Conservation (phyloP, 2,329 filamentous ascomycete species). For the Kalmusia sp. region DNA sequence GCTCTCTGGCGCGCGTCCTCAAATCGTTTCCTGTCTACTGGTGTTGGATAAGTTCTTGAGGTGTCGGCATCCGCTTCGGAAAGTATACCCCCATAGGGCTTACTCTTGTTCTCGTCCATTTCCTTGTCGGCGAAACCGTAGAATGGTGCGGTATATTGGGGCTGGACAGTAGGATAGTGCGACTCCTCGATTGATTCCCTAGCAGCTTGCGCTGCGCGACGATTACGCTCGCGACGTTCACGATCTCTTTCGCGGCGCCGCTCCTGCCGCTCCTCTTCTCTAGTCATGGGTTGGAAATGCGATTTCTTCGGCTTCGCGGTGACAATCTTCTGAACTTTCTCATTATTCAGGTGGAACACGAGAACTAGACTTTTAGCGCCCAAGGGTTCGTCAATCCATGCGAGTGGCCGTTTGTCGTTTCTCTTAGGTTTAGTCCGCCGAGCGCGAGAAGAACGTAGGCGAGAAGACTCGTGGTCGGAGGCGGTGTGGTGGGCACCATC, state of each 20-base stretch:
- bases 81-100: conserved; percentile 94
- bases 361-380: conserved; percentile 37
- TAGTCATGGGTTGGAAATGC: conserved; percentile 23
- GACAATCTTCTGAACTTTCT: conserved; percentile 67
- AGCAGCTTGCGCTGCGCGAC: conserved; percentile 52
- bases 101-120: conserved; percentile 85
- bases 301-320: conserved; percentile 64
- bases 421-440: conserved; percentile 42
- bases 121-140: conserved; percentile 91
- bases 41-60: conserved; percentile 80
- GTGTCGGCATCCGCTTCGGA: conserved; percentile 91
- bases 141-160: conserved; percentile 77
- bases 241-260: conserved; percentile 42
- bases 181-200: conserved; percentile 52
- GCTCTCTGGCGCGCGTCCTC: conserved; percentile 89
- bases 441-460: conserved; percentile 39
- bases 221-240: conserved; percentile 53
- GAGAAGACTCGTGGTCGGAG: conserved; percentile 38
- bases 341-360: conserved; percentile 53
- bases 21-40: conserved; percentile 83
- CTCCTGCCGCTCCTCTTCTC: conserved; percentile 40
- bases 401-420: conserved; percentile 43
- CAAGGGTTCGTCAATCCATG: conserved; percentile 43
- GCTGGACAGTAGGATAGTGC: conserved; percentile 67
- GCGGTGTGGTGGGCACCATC: conserved; percentile 34